Evolutionary conservation across 1,139 yeast genomes (phyloP), one percentile per base, ranked within the genome.

Genomic region (Saccharomycopsis hybrid): DNA sequence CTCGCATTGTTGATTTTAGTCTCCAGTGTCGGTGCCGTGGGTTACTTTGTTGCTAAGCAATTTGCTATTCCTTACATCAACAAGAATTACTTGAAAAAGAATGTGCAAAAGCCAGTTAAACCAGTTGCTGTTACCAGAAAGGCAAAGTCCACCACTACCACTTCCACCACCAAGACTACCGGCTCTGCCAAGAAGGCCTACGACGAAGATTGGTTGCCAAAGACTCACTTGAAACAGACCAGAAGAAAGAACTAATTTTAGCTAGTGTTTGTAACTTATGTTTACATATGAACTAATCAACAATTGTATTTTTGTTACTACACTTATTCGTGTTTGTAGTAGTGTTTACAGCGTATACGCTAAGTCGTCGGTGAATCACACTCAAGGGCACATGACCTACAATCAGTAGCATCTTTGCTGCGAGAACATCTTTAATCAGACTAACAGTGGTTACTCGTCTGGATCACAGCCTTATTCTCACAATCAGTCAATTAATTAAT

Each of bases 191-290:
- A 66, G 49, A 66, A 65, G 55, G 60, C 60, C 31, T 69, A 70
- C 58, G 79, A 75, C 59, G 76, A 72, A 59, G 68, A 77, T 53
- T 78, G 85, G 85, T 70, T 80, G 57, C 85, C 85, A 55, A 78
- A 75, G 56, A 62, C 66, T 46, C 76, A 76, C 59, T 58, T 67
- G 58, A 68, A 65, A 54, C 65, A 64, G 56, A 55, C 62, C 62
- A 54, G 49, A 55, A 52, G 63, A 61, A 59, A 64, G 63, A 54
- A 45, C 56, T 44, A 58, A 57, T 18, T 18, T 18, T 18, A 18
- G 18, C 18, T 18, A 18, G 18, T 18, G 18, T 18, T 18, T 18
- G 18, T 18, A 18, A 18, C 18, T 18, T 18, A 18, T 18, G 18
- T 18, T 18, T 18, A 18, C 18, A 18, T 18, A 18, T 18, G 18